Evolutionary conservation across 1,139 yeast genomes (phyloP).

Genomic region (Yamadazyma aaseri): DNA sequence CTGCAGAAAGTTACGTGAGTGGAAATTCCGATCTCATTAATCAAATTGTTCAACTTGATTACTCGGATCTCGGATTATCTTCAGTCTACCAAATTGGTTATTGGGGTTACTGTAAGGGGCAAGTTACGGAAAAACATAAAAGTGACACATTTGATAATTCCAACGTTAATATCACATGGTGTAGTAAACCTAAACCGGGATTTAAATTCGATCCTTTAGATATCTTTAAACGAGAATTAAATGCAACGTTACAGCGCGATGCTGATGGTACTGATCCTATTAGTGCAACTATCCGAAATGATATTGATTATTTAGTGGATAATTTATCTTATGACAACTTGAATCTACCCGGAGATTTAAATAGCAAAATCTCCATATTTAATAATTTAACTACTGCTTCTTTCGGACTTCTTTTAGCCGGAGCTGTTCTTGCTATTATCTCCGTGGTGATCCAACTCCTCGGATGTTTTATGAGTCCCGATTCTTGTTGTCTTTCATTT

Average conservation of each 20-base stretch:
- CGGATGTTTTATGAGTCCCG: slow-evolving; percentile 37
- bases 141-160: slow-evolving; percentile 25
- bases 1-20: slow-evolving; percentile 5
- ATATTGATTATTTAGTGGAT: slow-evolving; percentile 29
- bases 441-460: slow-evolving; percentile 30
- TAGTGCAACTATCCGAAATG: slow-evolving; percentile 21
- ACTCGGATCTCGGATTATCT: slow-evolving; percentile 48
- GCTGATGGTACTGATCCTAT: slow-evolving; percentile 25
- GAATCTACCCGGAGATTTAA: slow-evolving; percentile 38
- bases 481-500: slow-evolving; percentile 39
- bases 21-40: slow-evolving; percentile 14
- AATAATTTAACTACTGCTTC: slow-evolving; percentile 26
- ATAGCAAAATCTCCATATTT: slow-evolving; percentile 31
- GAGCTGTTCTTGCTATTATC: slow-evolving; percentile 26
- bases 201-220: slow-evolving; percentile 53
- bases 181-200: slow-evolving; percentile 50
- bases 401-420: slow-evolving; percentile 30
- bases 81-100: slow-evolving; percentile 62
- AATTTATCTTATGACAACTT: slow-evolving; percentile 30
- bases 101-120: slow-evolving; percentile 77
- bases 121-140: slow-evolving; percentile 5
- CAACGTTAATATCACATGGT: slow-evolving; percentile 49
- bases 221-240: slow-evolving; percentile 44
- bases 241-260: slow-evolving; percentile 25
- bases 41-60: slow-evolving; percentile 16